Evolutionary conservation across 306 rosid species (phyloP).

Genomic region (Chamaecrista fasciculata): DNA sequence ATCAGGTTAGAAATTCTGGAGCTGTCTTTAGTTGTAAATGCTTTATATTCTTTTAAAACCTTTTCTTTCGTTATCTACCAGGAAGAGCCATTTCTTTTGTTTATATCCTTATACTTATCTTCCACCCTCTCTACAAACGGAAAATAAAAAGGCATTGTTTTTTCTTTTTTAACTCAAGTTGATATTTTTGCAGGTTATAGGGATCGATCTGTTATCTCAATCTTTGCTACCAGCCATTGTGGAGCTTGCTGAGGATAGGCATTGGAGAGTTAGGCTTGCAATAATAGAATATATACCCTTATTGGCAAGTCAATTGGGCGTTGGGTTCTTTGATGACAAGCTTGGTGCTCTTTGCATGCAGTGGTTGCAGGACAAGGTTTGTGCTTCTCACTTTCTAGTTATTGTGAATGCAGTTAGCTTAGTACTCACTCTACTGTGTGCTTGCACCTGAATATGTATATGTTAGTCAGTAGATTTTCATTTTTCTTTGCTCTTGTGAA

Average conservation of each 20-base stretch:
- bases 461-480: background rate
- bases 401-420: background rate
- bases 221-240: conserved; percentile 85
- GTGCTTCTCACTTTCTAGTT: conserved; percentile 21
- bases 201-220: conserved; percentile 75
- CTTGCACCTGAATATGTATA: background rate
- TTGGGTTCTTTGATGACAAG: conserved; percentile 90
- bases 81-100: background rate
- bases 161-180: no score
- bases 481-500: background rate
- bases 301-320: conserved; percentile 83
- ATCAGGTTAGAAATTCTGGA: conserved; percentile 54
- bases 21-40: conserved; percentile 1
- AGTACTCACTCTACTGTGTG: background rate
- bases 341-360: conserved; percentile 93
- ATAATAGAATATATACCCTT: conserved; percentile 82
- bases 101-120: background rate
- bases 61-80: background rate
- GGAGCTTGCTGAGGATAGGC: conserved; percentile 93
- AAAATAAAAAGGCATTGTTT: no score
- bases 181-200: conserved; percentile 63
- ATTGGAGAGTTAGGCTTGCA: conserved; percentile 91
- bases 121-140: no score
- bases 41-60: background rate
- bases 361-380: conserved; percentile 86